Base-by-base conservation (phyloP, 75 land plant species). In the Cryptomeria japonica region DNA sequence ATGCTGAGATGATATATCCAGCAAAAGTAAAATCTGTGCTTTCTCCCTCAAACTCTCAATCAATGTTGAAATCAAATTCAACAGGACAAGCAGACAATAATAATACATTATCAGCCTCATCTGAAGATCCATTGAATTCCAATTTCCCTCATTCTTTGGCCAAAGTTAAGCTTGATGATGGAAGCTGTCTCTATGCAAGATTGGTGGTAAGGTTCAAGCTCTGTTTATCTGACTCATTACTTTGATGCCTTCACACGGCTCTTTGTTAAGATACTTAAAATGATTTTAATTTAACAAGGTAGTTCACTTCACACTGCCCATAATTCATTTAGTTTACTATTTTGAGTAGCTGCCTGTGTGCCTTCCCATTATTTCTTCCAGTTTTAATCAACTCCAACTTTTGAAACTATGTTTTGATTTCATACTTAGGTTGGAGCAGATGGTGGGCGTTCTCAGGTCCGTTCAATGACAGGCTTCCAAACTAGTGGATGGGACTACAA, bases 381-480 rank as follows among this genome's bases (percentile, higher is more conserved):
- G 32, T 11, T 46, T 46, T 82, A 25, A 7, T 42, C 19, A 25
- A 75, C 70, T 64, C 12, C 13, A 75, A 32, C 77, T 8, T 75
- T 75, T 34, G 16, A 31, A 75, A 32, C 77, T 64, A 64, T 22
- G 9, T 28, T n/a, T 31, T 64, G 70, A 64, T 11, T 77, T 79
- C 19, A 79, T 79, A 82, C 10, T 2, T 89, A 98, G 99, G 93
- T 98, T 85, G 99, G 99, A 88, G 95, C 99, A 79, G 99, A 98
- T 97, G 99, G 99, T 55, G 93, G 93, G 28, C 95, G 92, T 86
- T 98, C 99, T 31, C 92, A 87, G 49, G 95, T 97, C 44, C 91
- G 99, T 87, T 87, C 93, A 86, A 90, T 96, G 87, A 94, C 95
- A 75, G 99, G 99, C 64, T 86, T 98, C 22, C 90, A 91, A 73